A percentile compares a stretch with the other conserved stretches of the same genome.
Conservation (phyloP, 1,284 basidiomycete species). For the Austroboletus novae-zelandiae region DNA sequence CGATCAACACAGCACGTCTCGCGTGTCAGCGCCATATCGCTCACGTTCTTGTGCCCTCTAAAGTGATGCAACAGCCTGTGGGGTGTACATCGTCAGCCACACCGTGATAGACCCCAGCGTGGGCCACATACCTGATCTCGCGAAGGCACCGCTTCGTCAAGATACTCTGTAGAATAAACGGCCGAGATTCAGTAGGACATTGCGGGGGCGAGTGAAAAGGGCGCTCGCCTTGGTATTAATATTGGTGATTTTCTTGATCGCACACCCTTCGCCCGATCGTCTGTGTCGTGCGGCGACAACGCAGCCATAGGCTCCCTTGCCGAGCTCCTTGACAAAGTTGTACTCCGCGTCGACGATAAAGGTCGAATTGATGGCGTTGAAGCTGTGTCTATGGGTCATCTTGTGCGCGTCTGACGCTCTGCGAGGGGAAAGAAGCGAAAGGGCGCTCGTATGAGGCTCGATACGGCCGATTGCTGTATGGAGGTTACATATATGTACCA, state of each 20-base stretch:
- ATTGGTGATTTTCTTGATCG: slow-evolving; percentile 98
- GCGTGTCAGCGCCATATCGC: slow-evolving; percentile 7
- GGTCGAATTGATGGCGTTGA: slow-evolving; percentile 77
- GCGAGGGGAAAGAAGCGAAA: too few relatives aligned
- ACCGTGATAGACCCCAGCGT: too few relatives aligned
- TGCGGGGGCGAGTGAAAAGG: not conserved
- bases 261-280: slow-evolving; percentile 84
- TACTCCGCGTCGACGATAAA: slow-evolving; percentile 92
- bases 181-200: slow-evolving; percentile 1
- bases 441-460: too few relatives aligned
- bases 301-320: slow-evolving; percentile 92
- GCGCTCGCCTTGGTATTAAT: slow-evolving; percentile 85
- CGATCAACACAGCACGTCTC: too few relatives aligned
- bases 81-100: too few relatives aligned
- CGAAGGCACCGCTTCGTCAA: slow-evolving; percentile 92
- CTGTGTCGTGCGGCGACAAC: slow-evolving; percentile 86
- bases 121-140: slow-evolving; percentile 75
- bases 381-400: slow-evolving; percentile 58
- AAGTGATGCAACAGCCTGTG: slow-evolving; percentile 88
- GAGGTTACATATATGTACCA: too few relatives aligned
- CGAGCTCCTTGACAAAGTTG: slow-evolving; percentile 93
- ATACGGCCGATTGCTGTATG: slow-evolving; percentile 5
- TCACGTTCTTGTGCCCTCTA: slow-evolving; percentile 93
- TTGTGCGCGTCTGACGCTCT: not conserved
- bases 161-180: slow-evolving; percentile 60